Conservation (phyloP, 169 alveolate genomes). For the Eimeria maxima region DNA sequence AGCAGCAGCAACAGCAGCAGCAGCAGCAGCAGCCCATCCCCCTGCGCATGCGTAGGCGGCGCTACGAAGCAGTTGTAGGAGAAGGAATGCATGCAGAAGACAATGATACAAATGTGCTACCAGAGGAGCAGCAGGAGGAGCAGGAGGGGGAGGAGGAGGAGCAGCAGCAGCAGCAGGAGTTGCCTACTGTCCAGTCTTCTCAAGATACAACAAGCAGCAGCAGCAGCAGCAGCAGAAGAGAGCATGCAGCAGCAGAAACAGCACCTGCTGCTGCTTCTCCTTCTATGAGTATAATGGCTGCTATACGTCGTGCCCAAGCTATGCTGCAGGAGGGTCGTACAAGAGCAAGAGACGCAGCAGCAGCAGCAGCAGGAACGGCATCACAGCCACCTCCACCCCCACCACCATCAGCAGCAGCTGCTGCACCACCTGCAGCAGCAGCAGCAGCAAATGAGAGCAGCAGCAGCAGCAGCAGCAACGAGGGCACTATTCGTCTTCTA, state of each 20-base stretch:
- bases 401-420: too few relatives aligned
- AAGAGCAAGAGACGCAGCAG: neutral
- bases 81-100: conserved; percentile 1
- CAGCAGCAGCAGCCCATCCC: conserved; percentile 32
- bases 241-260: neutral
- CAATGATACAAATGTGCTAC: neutral
- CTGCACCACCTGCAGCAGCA: conserved; percentile 17
- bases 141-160: conserved; percentile 12
- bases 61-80: conserved; percentile 22
- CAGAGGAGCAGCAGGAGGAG: conserved; percentile 12
- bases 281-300: neutral
- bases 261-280: conserved; percentile 6
- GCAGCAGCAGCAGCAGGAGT: neutral
- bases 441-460: neutral
- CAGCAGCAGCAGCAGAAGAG: neutral
- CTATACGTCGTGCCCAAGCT: neutral
- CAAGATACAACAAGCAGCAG: conserved; percentile 1
- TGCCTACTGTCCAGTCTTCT: neutral
- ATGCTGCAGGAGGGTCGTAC: conserved; percentile 34
- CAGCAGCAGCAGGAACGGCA: neutral
- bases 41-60: neutral
- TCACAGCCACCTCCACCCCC: too few relatives aligned
- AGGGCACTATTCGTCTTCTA: neutral
- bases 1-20: conserved; percentile 61
- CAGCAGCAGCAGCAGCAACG: conserved; percentile 11